Conservation (phyloP, 2,329 filamentous ascomycete species). For the Fusarium succisae region DNA sequence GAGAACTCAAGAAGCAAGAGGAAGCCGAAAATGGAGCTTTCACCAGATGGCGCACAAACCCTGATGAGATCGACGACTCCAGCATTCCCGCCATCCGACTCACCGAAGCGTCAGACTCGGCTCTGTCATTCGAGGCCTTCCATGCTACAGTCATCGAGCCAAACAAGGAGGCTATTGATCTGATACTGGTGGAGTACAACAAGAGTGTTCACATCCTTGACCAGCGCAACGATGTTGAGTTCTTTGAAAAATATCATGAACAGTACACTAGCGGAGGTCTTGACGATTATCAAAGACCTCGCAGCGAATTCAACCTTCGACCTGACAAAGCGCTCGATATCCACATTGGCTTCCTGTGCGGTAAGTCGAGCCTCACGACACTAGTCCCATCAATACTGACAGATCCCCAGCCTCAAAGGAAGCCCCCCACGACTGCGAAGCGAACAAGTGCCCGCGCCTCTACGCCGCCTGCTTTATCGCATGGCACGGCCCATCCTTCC, state of each 20-base stretch:
- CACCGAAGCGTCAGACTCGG: neutral
- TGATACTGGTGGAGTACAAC: neutral
- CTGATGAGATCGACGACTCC: neutral
- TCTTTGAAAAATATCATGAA: neutral
- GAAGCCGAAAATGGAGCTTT: neutral
- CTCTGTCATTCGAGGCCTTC: neutral
- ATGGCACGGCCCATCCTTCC: neutral
- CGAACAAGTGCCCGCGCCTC: accelerated
- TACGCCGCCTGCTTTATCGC: neutral
- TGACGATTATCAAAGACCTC: neutral
- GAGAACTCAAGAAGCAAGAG: neutral
- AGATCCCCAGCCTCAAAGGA: neutral
- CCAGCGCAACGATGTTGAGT: neutral
- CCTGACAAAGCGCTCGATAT: neutral
- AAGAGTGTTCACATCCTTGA: neutral
- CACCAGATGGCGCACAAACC: neutral
- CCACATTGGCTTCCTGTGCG: neutral
- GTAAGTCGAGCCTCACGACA: accelerated
- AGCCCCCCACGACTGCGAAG: neutral
- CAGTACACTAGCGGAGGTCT: neutral
- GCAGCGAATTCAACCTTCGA: neutral
- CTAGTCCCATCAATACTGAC: accelerated
- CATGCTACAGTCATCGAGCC: neutral
- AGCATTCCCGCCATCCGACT: neutral
- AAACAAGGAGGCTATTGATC: neutral